A percentile compares a stretch with the other conserved stretches of the same genome.
Conservation (phyloP, 768 basidiomycete genomes). For the Mrakia frigida region DNA sequence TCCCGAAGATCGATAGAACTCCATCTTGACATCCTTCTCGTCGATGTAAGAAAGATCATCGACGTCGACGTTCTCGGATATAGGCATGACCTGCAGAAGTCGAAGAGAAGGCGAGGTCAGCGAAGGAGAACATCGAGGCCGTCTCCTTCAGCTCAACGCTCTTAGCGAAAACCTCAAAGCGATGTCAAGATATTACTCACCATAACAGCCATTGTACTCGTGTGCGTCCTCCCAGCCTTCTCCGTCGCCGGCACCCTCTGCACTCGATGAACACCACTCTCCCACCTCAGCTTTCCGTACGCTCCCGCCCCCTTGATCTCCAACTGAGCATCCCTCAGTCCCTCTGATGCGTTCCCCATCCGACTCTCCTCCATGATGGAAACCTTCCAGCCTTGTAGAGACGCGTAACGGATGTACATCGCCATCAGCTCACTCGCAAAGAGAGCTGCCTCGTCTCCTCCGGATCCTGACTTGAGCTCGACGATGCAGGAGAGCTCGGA, state of each 20-base stretch:
- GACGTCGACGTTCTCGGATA: constrained; percentile 57
- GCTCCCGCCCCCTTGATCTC: constrained; percentile 72
- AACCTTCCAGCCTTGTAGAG: constrained; percentile 57
- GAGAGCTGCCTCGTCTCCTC: constrained; percentile 79
- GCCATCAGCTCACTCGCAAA: constrained; percentile 71
- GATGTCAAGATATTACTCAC: constrained; percentile 50
- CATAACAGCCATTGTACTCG: constrained; percentile 80
- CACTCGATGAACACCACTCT: constrained; percentile 93
- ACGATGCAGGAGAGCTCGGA: constrained; percentile 67
- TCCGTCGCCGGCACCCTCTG: constrained; percentile 92
- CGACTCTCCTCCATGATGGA: constrained; percentile 35
- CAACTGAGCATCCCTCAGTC: constrained; percentile 49
- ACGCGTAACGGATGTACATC: constrained; percentile 72
- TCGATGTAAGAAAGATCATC: constrained; percentile 66
- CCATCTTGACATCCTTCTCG: constrained; percentile 72
- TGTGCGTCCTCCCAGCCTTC: constrained; percentile 78
- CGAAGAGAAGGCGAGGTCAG: neutral
- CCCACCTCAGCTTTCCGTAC: constrained; percentile 76
- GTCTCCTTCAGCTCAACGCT: neutral
- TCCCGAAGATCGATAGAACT: constrained; percentile 94
- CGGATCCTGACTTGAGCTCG: constrained; percentile 88
- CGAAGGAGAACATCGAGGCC: neutral
- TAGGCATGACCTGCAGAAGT: constrained; percentile 73
- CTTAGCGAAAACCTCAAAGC: neutral
- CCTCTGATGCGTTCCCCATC: constrained; percentile 35